A percentile compares a stretch with the other conserved stretches of the same genome.
Evolutionary conservation across 495 filamentous ascomycete genomes (phyloP).

Genomic region (Jackrogersella multiformis): DNA sequence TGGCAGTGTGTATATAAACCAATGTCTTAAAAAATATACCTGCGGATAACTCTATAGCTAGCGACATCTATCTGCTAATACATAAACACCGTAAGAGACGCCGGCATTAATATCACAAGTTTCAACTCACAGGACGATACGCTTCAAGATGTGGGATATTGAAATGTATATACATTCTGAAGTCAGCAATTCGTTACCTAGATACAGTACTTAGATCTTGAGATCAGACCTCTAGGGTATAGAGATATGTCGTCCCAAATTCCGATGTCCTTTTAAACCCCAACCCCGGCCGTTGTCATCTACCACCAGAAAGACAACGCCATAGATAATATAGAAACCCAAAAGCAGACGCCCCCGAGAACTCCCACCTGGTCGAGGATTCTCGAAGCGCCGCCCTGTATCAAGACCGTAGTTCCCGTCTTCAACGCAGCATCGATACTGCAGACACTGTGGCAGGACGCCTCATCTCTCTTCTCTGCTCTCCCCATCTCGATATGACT

Average conservation of each 20-base stretch:
- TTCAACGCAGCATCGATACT: slow-evolving; percentile 58
- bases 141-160: neutral
- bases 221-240: neutral
- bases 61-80: no score
- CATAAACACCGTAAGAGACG: neutral
- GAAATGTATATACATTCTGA: neutral
- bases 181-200: neutral
- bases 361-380: slow-evolving; percentile 22
- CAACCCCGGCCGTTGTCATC: neutral
- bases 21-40: no score
- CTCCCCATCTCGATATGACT: slow-evolving; percentile 8
- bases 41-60: no score
- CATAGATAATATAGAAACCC: slow-evolving; percentile 38
- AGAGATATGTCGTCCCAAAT: neutral
- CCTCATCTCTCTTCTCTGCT: slow-evolving; percentile 40
- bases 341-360: slow-evolving; percentile 24
- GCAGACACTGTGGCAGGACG: slow-evolving; percentile 55
- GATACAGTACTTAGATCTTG: neutral
- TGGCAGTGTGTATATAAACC: no score
- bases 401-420: slow-evolving; percentile 56
- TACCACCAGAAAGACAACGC: slow-evolving; percentile 34
- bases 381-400: slow-evolving; percentile 49
- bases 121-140: neutral
- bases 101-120: neutral
- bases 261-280: neutral